A percentile compares a stretch with the other conserved stretches of the same genome.
phyloP scores from a whole-genome alignment of 2,329 filamentous ascomycete genomes.

The Colletotrichum abscissum region DNA sequence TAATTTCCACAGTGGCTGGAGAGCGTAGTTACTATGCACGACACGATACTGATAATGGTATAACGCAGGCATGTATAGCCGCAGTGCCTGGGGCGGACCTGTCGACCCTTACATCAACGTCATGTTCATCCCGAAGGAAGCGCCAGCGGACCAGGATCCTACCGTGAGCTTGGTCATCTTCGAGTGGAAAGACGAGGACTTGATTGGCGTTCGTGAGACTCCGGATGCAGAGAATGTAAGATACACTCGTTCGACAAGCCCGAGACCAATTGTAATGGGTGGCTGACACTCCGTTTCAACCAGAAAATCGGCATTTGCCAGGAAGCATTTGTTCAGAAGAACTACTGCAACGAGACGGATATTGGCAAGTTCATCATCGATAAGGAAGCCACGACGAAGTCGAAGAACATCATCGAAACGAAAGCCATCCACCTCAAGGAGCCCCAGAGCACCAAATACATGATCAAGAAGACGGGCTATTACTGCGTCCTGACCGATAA shows the following conservation, averaged over 20 bases:
- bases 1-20: conserved; percentile 44
- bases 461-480: conserved; percentile 90
- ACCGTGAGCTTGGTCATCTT: conserved; percentile 89
- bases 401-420: conserved; percentile 79
- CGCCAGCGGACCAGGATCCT: conserved; percentile 74
- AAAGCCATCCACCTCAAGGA: conserved; percentile 85
- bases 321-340: conserved; percentile 72
- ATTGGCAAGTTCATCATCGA: conserved; percentile 87
- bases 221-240: conserved; percentile 65
- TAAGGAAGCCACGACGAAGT: conserved; percentile 77
- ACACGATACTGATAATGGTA: not conserved
- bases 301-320: conserved; percentile 75
- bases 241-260: not conserved
- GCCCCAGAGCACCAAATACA: conserved; percentile 79
- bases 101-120: conserved; percentile 90
- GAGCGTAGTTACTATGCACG: not conserved
- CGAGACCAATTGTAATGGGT: not conserved
- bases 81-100: conserved; percentile 86
- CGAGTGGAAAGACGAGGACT: conserved; percentile 87
- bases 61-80: conserved; percentile 88
- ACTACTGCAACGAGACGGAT: conserved; percentile 80
- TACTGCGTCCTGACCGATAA: conserved; percentile 89
- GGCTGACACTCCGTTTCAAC: conserved; percentile 44
- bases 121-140: conserved; percentile 75
- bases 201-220: conserved; percentile 77